Evolutionary conservation across 345 rosid species (phyloP).

Genomic region (Camelina hispida): DNA sequence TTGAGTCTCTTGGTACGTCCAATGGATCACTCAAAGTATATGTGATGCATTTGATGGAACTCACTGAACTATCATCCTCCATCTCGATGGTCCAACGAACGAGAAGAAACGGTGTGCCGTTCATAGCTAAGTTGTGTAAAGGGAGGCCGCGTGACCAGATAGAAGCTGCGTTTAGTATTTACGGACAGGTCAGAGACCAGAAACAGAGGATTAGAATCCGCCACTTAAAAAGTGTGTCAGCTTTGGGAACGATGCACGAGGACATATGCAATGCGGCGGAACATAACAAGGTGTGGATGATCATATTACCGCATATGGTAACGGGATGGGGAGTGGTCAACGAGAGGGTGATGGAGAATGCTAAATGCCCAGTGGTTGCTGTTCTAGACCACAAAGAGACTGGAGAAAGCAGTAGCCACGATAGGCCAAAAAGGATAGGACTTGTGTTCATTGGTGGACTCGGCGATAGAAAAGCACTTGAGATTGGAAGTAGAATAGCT

Average conservation of each 20-base stretch:
- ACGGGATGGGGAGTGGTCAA: background rate
- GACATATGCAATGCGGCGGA: background rate
- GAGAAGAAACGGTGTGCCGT: slow-evolving; percentile 11
- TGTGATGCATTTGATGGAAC: background rate
- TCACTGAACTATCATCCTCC: background rate
- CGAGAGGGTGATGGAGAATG: slow-evolving; percentile 3
- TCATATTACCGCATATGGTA: background rate
- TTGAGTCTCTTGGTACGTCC: slow-evolving; percentile 24
- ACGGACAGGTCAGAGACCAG: background rate
- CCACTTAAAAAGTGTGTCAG: background rate
- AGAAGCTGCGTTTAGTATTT: slow-evolving; percentile 1
- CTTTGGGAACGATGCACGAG: background rate
- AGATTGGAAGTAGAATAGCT: background rate
- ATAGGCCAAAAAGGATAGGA: background rate
- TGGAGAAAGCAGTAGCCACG: background rate
- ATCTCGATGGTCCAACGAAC: background rate
- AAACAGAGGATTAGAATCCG: background rate
- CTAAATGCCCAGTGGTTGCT: background rate
- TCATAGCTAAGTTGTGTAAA: slow-evolving; percentile 1
- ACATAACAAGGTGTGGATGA: background rate
- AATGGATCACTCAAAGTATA: slow-evolving; percentile 23
- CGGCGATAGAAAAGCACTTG: background rate
- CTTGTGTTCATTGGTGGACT: slow-evolving; percentile 3
- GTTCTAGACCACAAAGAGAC: background rate
- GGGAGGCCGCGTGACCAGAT: slow-evolving; percentile 10